Evolutionary conservation across 805 yeast species (phyloP), one percentile per base, ranked within the genome.

Genomic region (Suhomyces sp.): DNA sequence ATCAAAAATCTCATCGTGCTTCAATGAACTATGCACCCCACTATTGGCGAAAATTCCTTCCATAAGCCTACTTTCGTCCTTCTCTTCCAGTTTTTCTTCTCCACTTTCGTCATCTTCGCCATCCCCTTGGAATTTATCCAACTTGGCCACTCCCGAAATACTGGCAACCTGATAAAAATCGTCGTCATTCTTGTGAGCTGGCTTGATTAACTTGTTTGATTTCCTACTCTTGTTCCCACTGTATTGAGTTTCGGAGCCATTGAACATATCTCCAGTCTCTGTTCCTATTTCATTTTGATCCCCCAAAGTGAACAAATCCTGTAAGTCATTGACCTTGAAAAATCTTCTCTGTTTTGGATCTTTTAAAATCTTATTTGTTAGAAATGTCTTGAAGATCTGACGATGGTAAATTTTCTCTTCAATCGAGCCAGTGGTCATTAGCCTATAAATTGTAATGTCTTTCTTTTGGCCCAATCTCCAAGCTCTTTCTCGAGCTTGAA

Each of bases 381-480:
- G 61, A 47, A 91, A 83, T 43, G 95, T 96, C 57, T 93, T 93
- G 74, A 91, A 93, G 20, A 93, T 93, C 60, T 93, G 98, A 14
- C 98, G 75, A 51, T 93, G 98, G 50, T 93, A 93, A 4, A 93
- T 93, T 56, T 93, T 93, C 55, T 93, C 98, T 53, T 93, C 98
- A 28, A 91, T 93, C 0, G 96, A 79, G 0, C 98, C 97, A 2
- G 96, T 88, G 28, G 88, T 85, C 86, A 93, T 88, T 27, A 93
- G 66, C 39, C 98, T 65, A 50, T 91, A 93, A 22, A 91, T 90
- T 5, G 88, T 78, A 6, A 91, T 97, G 48, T 90, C 96, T 39
- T 81, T 79, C 54, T 84, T 90, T 58, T 91, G 98, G 1, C 98
- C 98, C 43, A 91, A 70, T 45, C 98, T 70, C 98, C 98, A 93